Conservation (phyloP, 2,329 filamentous ascomycete species). For the Orbilia blumenaviensis region DNA sequence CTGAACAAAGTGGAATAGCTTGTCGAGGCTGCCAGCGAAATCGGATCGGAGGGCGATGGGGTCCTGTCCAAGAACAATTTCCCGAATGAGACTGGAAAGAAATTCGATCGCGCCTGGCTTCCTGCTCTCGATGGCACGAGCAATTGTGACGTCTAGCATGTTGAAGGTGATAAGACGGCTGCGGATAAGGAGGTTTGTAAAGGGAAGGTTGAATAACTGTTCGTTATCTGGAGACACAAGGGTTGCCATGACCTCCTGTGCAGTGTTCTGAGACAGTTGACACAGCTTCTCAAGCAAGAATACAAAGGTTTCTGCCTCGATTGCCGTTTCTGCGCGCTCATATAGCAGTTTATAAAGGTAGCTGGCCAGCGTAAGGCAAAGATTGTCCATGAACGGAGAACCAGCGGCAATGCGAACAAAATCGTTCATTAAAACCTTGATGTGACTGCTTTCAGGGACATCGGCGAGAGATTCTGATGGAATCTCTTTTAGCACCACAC, state of each 20-base stretch:
- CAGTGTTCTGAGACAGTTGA: conserved; percentile 68
- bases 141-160: conserved; percentile 63
- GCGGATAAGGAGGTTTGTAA: conserved; percentile 70
- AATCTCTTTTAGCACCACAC: conserved; percentile 37
- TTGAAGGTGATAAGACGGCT: conserved; percentile 70
- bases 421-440: conserved; percentile 51
- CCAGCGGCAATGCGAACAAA: conserved; percentile 42
- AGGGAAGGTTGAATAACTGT: conserved; percentile 70
- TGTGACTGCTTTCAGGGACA: conserved; percentile 37
- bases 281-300: conserved; percentile 71
- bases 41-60: conserved; percentile 57
- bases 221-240: conserved; percentile 65
- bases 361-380: conserved; percentile 68
- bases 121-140: conserved; percentile 55
- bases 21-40: conserved; percentile 58
- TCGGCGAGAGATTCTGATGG: conserved; percentile 30
- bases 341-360: conserved; percentile 68
- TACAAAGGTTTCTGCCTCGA: conserved; percentile 72
- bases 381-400: conserved; percentile 67
- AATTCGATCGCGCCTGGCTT: conserved; percentile 57
- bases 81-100: conserved; percentile 56
- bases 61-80: conserved; percentile 55
- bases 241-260: conserved; percentile 64
- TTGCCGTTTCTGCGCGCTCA: conserved; percentile 59
- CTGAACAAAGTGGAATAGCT: conserved; percentile 56